Conservation (phyloP, 768 basidiomycete species). For the Podaxis rugospora region DNA sequence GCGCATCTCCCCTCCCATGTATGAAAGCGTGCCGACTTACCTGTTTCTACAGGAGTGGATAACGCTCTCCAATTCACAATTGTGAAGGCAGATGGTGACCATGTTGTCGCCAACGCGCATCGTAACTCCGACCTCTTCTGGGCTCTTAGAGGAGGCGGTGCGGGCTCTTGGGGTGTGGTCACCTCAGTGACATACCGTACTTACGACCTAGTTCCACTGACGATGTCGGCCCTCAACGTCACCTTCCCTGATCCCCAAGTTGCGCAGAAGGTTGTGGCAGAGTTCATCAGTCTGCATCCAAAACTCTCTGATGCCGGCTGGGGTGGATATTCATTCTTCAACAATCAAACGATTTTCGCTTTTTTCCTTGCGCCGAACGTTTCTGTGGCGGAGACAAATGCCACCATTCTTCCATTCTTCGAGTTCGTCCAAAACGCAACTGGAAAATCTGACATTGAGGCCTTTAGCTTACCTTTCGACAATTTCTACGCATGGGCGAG, state of each 20-base stretch:
- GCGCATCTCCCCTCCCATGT: constrained; percentile 35
- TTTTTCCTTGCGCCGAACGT: constrained; percentile 30
- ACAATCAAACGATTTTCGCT: constrained; percentile 13
- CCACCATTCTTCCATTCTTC: constrained; percentile 30
- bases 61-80: constrained; percentile 41
- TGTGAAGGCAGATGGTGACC: constrained; percentile 37
- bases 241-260: constrained; percentile 26
- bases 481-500: constrained; percentile 16
- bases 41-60: constrained; percentile 33
- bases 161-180: constrained; percentile 46
- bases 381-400: constrained; percentile 28
- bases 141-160: constrained; percentile 49
- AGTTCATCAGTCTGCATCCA: constrained; percentile 29
- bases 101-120: constrained; percentile 34
- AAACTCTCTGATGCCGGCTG: constrained; percentile 37
- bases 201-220: constrained; percentile 31
- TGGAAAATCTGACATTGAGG: neutral
- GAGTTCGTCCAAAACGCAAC: constrained; percentile 11
- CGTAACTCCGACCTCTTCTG: constrained; percentile 45
- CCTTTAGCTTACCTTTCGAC: neutral
- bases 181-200: constrained; percentile 43
- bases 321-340: constrained; percentile 32
- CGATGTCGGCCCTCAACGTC: constrained; percentile 19
- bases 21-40: neutral
- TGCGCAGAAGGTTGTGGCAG: constrained; percentile 26